phyloP scores from a whole-genome alignment of 2,329 filamentous ascomycete genomes.

The Trichophyton verrucosum region DNA sequence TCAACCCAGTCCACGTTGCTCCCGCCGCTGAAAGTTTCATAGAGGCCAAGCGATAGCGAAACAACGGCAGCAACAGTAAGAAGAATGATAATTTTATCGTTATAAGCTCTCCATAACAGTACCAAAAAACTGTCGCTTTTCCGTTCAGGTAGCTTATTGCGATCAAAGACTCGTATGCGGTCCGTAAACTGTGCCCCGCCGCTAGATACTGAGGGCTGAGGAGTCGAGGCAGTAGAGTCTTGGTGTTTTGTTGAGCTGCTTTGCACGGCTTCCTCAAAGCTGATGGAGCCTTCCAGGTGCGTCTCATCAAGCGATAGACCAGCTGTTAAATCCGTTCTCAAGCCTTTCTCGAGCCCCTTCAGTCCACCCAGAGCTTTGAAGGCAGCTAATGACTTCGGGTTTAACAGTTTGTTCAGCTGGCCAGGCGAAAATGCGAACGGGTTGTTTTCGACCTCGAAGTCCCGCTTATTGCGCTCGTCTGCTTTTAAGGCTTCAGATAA shows the following conservation, averaged over 20 bases:
- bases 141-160: slow-evolving; percentile 51
- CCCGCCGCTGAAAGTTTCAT: slow-evolving; percentile 47
- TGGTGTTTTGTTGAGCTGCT: slow-evolving; percentile 13
- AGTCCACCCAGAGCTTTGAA: slow-evolving; percentile 73
- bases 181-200: slow-evolving; percentile 37
- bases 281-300: slow-evolving; percentile 49
- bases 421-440: slow-evolving; percentile 70
- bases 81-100: slow-evolving; percentile 61
- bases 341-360: slow-evolving; percentile 62
- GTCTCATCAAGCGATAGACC: slow-evolving; percentile 70
- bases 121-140: slow-evolving; percentile 49
- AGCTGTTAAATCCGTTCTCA: slow-evolving; percentile 57
- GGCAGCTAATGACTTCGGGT: slow-evolving; percentile 73
- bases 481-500: slow-evolving; percentile 54
- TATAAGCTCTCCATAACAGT: slow-evolving; percentile 57
- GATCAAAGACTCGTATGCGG: slow-evolving; percentile 47
- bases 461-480: slow-evolving; percentile 61
- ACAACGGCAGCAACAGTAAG: slow-evolving; percentile 56
- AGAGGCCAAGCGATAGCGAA: slow-evolving; percentile 57
- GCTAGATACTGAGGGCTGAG: not conserved
- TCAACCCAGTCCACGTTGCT: slow-evolving; percentile 52
- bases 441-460: slow-evolving; percentile 66
- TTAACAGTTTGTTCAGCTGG: slow-evolving; percentile 74
- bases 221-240: slow-evolving; percentile 6
- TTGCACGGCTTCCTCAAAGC: slow-evolving; percentile 57